Conservation (phyloP, 129 eudicot genomes). For the Daucus carota region DH1_v3.0 NC_030384.2:50270001-50270500, state of each 20-base stretch:
- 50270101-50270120: background rate
- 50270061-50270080: background rate
- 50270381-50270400: slow-evolving; percentile 81
- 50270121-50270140: slow-evolving; percentile 92
- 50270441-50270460: slow-evolving; percentile 89
- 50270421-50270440: slow-evolving; percentile 68
- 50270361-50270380: slow-evolving; percentile 45
- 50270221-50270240: slow-evolving; percentile 74
- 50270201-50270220: slow-evolving; percentile 83
- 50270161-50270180: slow-evolving; percentile 98
- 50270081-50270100: background rate
- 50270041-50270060: background rate
- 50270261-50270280: background rate
- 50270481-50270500: slow-evolving; percentile 97
- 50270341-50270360: background rate
- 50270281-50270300: background rate
- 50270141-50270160: slow-evolving; percentile 94
- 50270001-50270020: slow-evolving; percentile 81
- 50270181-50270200: slow-evolving; percentile 96
- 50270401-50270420: slow-evolving; percentile 83
- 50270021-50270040: slow-evolving; percentile 38
- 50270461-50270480: slow-evolving; percentile 84
- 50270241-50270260: background rate
- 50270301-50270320: background rate
- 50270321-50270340: background rate